Evolutionary conservation across 805 yeast species (phyloP), one percentile per base, ranked within the genome.

Genomic region (Candida anglica): DNA sequence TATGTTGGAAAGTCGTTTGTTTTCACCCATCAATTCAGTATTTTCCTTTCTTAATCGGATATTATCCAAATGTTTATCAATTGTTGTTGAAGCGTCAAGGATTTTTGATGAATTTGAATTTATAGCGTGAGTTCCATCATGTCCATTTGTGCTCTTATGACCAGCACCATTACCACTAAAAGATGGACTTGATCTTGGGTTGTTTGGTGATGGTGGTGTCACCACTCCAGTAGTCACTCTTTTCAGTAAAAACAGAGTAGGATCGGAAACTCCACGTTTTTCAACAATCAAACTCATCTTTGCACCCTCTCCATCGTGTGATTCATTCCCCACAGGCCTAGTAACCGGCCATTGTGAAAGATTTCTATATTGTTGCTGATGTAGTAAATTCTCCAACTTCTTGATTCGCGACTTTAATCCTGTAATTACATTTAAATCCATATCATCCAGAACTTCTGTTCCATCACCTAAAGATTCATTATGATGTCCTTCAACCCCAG

Each of bases 361-460:
- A 33, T 77, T 73, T 29, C 71, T 71, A 48, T 71, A 77, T 42
- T 76, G 86, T 34, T 78, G 82, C 41, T 84, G 86, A 51, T 87
- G 93, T 11, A 88, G 59, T 24, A 87, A 57, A 35, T 76, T 81
- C 46, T 88, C 96, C 33, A 91, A 68, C 44, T 83, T 83, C 41
- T 75, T 77, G 26, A 91, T 85, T 34, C 95, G 64, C 8, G 75
- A 57, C 52, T 81, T 81, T 42, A 87, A 81, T 0, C 85, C 86
- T 42, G 69, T 69, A 8, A 82, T 60, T 9, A 72, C 48, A 27
- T 52, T 60, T 27, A 63, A 43, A 38, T 66, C 67, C 20, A 44
- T 42, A 13, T 69, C 77, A 3, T 35, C 44, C 23, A 49, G 11
- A 5, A 26, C 57, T 9, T 46, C 51, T 3, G 43, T 44, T n/a